Evolutionary conservation across 495 filamentous ascomycete species (phyloP).

Genomic region (Talaromyces stipitatus): DNA sequence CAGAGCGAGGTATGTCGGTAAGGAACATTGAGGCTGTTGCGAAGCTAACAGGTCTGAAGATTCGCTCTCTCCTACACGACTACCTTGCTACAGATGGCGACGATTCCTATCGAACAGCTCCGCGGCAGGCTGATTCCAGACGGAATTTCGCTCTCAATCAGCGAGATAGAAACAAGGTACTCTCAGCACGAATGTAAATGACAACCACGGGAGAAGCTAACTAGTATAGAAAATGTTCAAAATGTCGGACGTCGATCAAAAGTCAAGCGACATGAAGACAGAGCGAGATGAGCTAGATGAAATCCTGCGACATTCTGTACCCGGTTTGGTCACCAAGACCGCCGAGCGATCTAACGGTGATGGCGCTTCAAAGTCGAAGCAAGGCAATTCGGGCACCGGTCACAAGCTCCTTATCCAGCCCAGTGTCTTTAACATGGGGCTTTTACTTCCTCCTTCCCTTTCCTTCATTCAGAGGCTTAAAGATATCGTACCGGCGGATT

Average conservation of each 20-base stretch:
- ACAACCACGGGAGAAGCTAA: slow-evolving; percentile 14
- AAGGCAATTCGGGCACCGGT: slow-evolving; percentile 53
- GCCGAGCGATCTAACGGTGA: slow-evolving; percentile 33
- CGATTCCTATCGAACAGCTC: slow-evolving; percentile 38
- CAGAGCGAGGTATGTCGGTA: slow-evolving; percentile 57
- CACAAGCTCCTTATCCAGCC: slow-evolving; percentile 90
- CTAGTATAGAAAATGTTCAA: slow-evolving; percentile 68
- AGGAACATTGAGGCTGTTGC: slow-evolving; percentile 12
- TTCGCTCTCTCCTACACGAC: slow-evolving; percentile 88
- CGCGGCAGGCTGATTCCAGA: slow-evolving; percentile 36
- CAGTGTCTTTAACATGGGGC: slow-evolving; percentile 95
- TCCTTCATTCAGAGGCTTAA: slow-evolving; percentile 87
- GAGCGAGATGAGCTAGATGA: slow-evolving; percentile 87
- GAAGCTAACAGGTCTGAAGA: slow-evolving; percentile 25
- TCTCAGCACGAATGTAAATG: not conserved
- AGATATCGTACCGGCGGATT: slow-evolving; percentile 75
- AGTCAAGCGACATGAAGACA: slow-evolving; percentile 60
- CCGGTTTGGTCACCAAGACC: slow-evolving; percentile 79
- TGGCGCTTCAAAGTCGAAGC: slow-evolving; percentile 28
- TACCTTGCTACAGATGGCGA: slow-evolving; percentile 93
- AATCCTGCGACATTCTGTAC: slow-evolving; percentile 85
- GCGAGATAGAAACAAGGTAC: slow-evolving; percentile 61
- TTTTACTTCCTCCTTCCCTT: slow-evolving; percentile 87
- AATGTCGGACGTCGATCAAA: slow-evolving; percentile 72
- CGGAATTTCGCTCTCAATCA: slow-evolving; percentile 53